Evolutionary conservation across 176 grass and related monocot species (phyloP).

Genomic region (Triticum dicoccoides): DNA sequence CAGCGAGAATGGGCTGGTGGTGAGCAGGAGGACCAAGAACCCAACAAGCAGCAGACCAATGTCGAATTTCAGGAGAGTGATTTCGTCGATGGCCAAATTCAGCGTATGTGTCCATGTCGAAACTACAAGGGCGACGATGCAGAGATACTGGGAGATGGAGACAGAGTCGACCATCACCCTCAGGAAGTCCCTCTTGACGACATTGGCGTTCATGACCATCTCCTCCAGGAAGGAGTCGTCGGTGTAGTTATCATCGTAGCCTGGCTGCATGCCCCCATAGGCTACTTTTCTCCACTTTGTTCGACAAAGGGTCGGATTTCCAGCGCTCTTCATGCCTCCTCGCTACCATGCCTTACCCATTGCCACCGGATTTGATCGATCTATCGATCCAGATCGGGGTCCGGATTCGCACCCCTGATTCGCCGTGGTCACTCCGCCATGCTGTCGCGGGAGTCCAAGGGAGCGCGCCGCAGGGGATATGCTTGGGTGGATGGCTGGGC

Average conservation of each 20-base stretch:
- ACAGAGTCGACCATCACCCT: slow-evolving; percentile 76
- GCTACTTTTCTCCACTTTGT: slow-evolving; percentile 87
- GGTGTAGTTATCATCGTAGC: slow-evolving; percentile 76
- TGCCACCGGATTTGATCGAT: not conserved
- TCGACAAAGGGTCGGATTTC: slow-evolving; percentile 26
- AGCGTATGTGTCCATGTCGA: slow-evolving; percentile 73
- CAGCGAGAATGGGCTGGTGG: slow-evolving; percentile 51
- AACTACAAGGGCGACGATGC: slow-evolving; percentile 79
- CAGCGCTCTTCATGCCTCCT: slow-evolving; percentile 36
- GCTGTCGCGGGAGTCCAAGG: not conserved
- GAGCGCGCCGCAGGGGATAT: not conserved
- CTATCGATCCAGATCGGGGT: not conserved
- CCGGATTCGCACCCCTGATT: not conserved
- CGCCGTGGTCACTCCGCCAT: not conserved
- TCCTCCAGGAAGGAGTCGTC: slow-evolving; percentile 88
- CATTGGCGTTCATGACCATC: slow-evolving; percentile 98
- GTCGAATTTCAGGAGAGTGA: slow-evolving; percentile 77
- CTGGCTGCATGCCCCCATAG: slow-evolving; percentile 79
- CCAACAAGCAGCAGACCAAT: slow-evolving; percentile 62
- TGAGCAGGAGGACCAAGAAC: slow-evolving; percentile 71
- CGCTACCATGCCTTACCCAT: slow-evolving; percentile 2
- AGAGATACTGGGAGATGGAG: slow-evolving; percentile 90
- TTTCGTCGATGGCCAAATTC: slow-evolving; percentile 67
- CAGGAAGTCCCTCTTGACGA: slow-evolving; percentile 77
- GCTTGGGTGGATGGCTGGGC: not conserved